These are phyloP conservation scores for Alternaria viburni DNA, from an alignment of 2,329 filamentous ascomycete genomes.

Conservation along the genomic window DNA sequence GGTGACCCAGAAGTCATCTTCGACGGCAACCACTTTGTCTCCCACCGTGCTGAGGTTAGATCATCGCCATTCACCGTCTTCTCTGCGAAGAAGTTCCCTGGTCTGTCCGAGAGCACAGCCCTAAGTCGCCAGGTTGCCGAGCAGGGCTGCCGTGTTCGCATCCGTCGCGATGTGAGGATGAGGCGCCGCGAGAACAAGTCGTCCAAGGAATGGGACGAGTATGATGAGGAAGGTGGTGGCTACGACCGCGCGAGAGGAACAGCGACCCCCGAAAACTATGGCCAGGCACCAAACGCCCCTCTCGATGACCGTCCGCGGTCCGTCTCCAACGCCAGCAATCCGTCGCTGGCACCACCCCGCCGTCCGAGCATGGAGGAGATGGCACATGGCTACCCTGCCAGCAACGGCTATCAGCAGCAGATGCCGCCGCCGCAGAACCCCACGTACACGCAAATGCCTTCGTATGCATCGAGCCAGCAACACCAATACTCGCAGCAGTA, in stretches of 20 bases:
- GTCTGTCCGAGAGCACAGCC: constrained; percentile 84
- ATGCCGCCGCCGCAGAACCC: constrained; percentile 51
- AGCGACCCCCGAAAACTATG: constrained; percentile 58
- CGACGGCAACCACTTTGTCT: constrained; percentile 64
- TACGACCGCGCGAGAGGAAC: constrained; percentile 58
- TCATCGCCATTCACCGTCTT: constrained; percentile 86
- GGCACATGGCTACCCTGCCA: constrained; percentile 48
- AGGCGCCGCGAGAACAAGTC: constrained; percentile 78
- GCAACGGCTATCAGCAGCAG: constrained; percentile 45
- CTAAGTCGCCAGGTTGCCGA: constrained; percentile 92
- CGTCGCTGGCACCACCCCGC: constrained; percentile 47
- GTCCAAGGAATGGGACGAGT: constrained; percentile 70
- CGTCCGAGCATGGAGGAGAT: constrained; percentile 56
- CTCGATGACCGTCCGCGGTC: constrained; percentile 63
- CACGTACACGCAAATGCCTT: constrained; percentile 48
- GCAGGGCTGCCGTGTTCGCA: constrained; percentile 95
- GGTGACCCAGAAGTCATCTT: constrained; percentile 54
- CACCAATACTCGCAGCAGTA: constrained; percentile 45
- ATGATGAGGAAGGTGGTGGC: constrained; percentile 59
- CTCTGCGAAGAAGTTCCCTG: constrained; percentile 98
- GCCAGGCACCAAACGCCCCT: constrained; percentile 47
- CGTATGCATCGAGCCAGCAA: constrained; percentile 45
- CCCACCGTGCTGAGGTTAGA: constrained; percentile 89
- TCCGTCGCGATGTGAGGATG: constrained; percentile 92
- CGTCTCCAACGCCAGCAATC: constrained; percentile 63